Conservation (phyloP, 2,329 filamentous ascomycete genomes). For the Phoma sp. region DNA sequence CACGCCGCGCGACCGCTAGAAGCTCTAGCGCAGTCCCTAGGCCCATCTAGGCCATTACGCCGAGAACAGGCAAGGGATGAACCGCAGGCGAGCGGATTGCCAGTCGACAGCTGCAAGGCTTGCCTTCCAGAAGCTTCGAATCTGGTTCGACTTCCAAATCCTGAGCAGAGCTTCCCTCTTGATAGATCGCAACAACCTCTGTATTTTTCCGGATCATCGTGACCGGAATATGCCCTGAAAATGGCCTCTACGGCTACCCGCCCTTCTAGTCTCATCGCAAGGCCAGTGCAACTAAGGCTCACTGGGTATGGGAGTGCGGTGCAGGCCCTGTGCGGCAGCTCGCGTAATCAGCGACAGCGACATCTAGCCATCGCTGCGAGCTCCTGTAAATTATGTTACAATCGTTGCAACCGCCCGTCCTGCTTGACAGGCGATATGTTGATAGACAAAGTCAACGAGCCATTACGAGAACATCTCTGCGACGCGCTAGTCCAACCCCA, state of each 20-base stretch:
- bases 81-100: background rate
- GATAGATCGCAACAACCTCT: background rate
- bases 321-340: background rate
- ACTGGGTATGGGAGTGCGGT: background rate
- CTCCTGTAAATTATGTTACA: background rate
- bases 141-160: background rate
- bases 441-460: background rate
- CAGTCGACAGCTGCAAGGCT: background rate
- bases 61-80: background rate
- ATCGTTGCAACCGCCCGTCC: background rate
- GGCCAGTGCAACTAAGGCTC: background rate
- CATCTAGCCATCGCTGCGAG: background rate
- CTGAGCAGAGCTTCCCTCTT: background rate
- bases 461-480: background rate
- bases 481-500: background rate
- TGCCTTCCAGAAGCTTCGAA: background rate
- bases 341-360: background rate
- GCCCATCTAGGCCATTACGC: background rate
- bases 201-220: background rate
- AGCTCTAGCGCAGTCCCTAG: background rate
- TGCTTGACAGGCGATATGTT: background rate
- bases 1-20: background rate
- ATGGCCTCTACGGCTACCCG: background rate
- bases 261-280: background rate
- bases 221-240: background rate